A percentile compares a stretch with the other conserved stretches of the same genome.
These are phyloP conservation scores for Moniliophthora roreri DNA, from an alignment of 1,284 basidiomycete species.

Conservation along the genomic window DNA sequence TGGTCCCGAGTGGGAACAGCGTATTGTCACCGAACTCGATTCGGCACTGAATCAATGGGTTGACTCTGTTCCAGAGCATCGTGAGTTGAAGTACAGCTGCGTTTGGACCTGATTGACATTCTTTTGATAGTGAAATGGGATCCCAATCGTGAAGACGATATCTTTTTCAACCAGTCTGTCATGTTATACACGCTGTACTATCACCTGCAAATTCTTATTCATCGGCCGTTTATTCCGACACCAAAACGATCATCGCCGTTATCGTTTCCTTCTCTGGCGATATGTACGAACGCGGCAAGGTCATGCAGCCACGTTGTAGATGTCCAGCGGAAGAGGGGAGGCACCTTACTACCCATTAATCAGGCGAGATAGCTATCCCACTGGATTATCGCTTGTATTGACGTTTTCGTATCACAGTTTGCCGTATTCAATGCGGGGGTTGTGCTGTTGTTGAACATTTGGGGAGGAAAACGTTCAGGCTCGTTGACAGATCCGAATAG, in stretches of 20 bases:
- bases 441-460: constrained; percentile 77
- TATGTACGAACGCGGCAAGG: constrained; percentile 81
- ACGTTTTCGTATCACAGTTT: constrained; percentile 26
- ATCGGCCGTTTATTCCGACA: constrained; percentile 66
- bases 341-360: not conserved
- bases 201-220: constrained; percentile 72
- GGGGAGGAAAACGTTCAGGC: constrained; percentile 69
- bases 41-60: constrained; percentile 79
- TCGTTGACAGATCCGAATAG: constrained; percentile 52
- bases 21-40: constrained; percentile 74
- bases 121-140: not conserved
- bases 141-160: not conserved
- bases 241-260: constrained; percentile 60
- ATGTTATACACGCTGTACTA: constrained; percentile 26
- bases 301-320: constrained; percentile 75
- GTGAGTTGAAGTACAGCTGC: constrained; percentile 34
- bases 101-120: not conserved
- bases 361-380: not conserved
- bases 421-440: constrained; percentile 63
- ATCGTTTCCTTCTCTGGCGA: constrained; percentile 72
- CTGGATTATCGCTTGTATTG: not conserved
- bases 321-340: constrained; percentile 21
- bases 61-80: constrained; percentile 66
- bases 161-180: constrained; percentile 5
- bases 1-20: constrained; percentile 65